These are phyloP conservation scores for Nakazawaea ishiwadae DNA, from an alignment of 805 yeast genomes.

Conservation along the genomic window DNA sequence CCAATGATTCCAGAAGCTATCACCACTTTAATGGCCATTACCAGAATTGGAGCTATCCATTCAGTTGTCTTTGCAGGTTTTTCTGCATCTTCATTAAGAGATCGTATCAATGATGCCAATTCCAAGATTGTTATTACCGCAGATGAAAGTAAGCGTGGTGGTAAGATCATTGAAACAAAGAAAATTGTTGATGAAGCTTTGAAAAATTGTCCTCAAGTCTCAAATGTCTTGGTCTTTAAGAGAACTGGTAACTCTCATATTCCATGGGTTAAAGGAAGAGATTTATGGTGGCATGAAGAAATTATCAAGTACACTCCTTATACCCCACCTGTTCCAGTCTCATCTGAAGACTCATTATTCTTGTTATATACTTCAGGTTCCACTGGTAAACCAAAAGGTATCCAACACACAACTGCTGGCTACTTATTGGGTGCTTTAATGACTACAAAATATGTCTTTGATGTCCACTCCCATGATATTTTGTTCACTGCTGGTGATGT, in stretches of 20 bases:
- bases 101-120: constrained; percentile 67
- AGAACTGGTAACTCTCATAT: constrained; percentile 62
- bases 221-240: constrained; percentile 65
- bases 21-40: constrained; percentile 70
- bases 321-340: constrained; percentile 69
- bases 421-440: constrained; percentile 68
- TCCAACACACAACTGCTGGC: constrained; percentile 78
- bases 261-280: constrained; percentile 51
- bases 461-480: constrained; percentile 67
- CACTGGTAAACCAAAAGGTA: constrained; percentile 87
- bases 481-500: constrained; percentile 87
- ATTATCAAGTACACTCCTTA: constrained; percentile 60
- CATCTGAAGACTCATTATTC: constrained; percentile 78
- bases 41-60: constrained; percentile 79
- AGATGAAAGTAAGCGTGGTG: constrained; percentile 82
- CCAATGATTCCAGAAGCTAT: constrained; percentile 86
- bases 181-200: constrained; percentile 81
- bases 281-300: constrained; percentile 76
- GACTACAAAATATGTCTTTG: constrained; percentile 73
- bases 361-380: constrained; percentile 83
- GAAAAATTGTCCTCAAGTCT: constrained; percentile 58
- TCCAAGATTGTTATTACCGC: constrained; percentile 72
- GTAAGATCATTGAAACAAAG: constrained; percentile 75
- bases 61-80: constrained; percentile 87
- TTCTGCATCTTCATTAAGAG: constrained; percentile 65